These are phyloP conservation scores for Hyphodiscus sp. DNA, from an alignment of 2,329 filamentous ascomycete genomes.

Conservation along the genomic window DNA sequence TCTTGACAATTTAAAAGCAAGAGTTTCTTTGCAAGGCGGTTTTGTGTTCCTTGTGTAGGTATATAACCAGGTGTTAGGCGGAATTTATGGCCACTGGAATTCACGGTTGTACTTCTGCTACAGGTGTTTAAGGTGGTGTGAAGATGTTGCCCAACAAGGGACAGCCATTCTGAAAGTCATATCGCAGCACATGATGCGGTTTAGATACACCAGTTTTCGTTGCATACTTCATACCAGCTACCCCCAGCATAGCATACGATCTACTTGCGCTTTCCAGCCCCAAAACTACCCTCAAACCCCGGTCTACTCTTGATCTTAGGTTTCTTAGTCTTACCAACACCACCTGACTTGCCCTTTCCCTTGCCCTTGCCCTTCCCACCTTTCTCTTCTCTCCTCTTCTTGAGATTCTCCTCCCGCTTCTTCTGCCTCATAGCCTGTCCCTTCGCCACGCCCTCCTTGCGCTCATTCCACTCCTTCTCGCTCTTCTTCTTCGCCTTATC, in stretches of 20 bases:
- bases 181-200: no score
- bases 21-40: background rate
- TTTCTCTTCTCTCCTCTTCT: constrained; percentile 70
- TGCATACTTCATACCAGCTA: background rate
- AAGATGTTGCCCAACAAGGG: background rate
- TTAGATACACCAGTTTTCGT: background rate
- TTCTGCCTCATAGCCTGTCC: constrained; percentile 72
- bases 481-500: constrained; percentile 87
- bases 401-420: constrained; percentile 75
- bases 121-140: background rate
- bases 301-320: constrained; percentile 40
- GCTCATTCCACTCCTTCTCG: constrained; percentile 77
- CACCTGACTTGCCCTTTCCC: constrained; percentile 40
- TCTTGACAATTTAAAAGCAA: background rate
- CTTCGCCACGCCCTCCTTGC: constrained; percentile 65
- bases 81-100: background rate
- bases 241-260: background rate
- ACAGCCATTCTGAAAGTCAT: background rate
- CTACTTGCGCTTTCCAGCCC: constrained; percentile 21
- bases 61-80: constrained; percentile 3
- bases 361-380: constrained; percentile 53
- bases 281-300: constrained; percentile 50
- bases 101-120: background rate
- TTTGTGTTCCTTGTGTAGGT: constrained; percentile 8
- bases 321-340: constrained; percentile 39